phyloP scores from a whole-genome alignment of 352 stramenopile species.

The Phytopythium sindhum region DNA sequence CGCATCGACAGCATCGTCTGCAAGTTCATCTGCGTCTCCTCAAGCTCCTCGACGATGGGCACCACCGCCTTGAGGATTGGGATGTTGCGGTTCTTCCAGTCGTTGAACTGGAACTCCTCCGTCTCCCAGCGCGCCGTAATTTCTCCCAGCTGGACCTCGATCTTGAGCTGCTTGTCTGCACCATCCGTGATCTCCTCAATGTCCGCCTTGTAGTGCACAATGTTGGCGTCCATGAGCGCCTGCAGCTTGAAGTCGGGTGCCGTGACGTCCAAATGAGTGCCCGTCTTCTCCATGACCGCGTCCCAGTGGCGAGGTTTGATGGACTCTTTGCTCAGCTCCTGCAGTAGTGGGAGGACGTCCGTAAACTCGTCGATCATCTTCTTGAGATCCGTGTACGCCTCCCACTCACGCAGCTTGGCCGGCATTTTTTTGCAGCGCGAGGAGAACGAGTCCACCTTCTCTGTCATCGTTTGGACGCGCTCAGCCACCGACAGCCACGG shows the following conservation, averaged over 20 bases:
- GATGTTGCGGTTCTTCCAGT: slow-evolving; percentile 93
- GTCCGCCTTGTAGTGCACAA: slow-evolving; percentile 90
- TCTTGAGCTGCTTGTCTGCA: slow-evolving; percentile 98
- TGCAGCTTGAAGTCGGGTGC: slow-evolving; percentile 95
- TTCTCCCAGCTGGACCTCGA: slow-evolving; percentile 93
- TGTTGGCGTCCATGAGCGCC: slow-evolving; percentile 92
- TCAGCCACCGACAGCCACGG: slow-evolving; percentile 94
- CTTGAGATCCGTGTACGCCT: slow-evolving; percentile 96
- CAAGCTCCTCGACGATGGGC: slow-evolving; percentile 95
- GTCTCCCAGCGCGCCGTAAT: slow-evolving; percentile 93
- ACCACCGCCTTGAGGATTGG: slow-evolving; percentile 96
- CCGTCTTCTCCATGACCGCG: slow-evolving; percentile 94
- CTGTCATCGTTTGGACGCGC: slow-evolving; percentile 94
- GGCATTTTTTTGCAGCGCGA: slow-evolving; percentile 97
- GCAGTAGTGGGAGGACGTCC: slow-evolving; percentile 93
- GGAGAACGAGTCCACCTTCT: slow-evolving; percentile 96
- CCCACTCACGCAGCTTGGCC: slow-evolving; percentile 94
- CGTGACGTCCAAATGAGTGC: slow-evolving; percentile 91
- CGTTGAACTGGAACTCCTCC: slow-evolving; percentile 95
- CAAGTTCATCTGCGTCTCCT: slow-evolving; percentile 98
- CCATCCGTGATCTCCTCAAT: slow-evolving; percentile 98
- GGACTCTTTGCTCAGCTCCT: slow-evolving; percentile 96
- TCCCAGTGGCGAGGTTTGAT: slow-evolving; percentile 97
- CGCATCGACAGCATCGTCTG: slow-evolving; percentile 98
- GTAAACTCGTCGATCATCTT: slow-evolving; percentile 98